Evolutionary conservation across 1,284 basidiomycete genomes (phyloP).

Genomic region (Cystobasidium pallidum): DNA sequence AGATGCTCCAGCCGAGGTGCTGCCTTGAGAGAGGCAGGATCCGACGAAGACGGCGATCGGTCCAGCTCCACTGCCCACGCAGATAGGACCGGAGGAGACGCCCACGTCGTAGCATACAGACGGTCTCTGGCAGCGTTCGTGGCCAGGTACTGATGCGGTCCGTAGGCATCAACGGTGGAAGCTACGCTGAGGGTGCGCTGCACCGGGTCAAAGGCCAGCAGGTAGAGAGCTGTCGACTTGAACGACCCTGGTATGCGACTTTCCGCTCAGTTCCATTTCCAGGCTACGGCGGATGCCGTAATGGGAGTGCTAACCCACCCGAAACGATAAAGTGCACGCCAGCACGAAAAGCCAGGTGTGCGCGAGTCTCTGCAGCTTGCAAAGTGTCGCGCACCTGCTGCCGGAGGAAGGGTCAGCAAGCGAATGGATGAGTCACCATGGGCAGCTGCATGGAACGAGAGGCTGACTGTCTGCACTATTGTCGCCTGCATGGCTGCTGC

Average conservation of each 20-base stretch:
- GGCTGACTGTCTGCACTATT: conserved; percentile 23
- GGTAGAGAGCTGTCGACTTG: conserved; percentile 45
- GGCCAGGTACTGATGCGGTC: conserved; percentile 55
- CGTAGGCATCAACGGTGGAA: conserved; percentile 49
- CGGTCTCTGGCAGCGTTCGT: conserved; percentile 47
- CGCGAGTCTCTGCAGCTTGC: conserved; percentile 20
- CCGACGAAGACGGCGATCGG: conserved; percentile 44
- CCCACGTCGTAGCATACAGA: conserved; percentile 55
- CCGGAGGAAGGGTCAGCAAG: background rate
- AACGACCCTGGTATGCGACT: conserved; percentile 26
- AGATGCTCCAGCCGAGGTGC: background rate
- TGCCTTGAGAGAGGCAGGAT: conserved; percentile 37
- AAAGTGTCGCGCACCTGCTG: conserved; percentile 16
- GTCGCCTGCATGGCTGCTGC: conserved; percentile 12
- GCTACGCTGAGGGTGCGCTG: conserved; percentile 48
- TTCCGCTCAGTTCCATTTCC: background rate
- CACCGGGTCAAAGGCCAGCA: conserved; percentile 53
- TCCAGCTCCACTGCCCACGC: conserved; percentile 50
- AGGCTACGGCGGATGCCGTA: background rate
- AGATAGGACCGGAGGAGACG: conserved; percentile 49
- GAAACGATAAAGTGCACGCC: conserved; percentile 18
- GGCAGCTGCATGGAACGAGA: background rate
- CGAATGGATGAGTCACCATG: background rate
- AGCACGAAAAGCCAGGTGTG: conserved; percentile 14
- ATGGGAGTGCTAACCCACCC: background rate